Evolutionary conservation across 768 basidiomycete genomes (phyloP).

Genomic region (Mycena galopus): DNA sequence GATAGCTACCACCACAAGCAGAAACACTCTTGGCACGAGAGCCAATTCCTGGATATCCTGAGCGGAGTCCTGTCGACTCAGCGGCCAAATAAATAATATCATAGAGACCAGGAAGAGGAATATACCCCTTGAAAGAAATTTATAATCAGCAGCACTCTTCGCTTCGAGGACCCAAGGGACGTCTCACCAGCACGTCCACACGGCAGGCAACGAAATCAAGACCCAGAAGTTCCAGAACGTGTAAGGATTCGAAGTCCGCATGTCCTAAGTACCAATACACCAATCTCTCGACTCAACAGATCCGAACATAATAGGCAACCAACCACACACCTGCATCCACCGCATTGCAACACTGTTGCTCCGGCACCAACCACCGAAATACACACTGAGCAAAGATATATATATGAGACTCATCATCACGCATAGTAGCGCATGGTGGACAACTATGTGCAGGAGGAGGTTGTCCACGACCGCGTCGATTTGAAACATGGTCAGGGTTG

Average conservation of each 20-base stretch:
- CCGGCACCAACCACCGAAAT: constrained; percentile 10
- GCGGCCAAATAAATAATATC: constrained; percentile 26
- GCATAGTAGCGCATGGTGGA: constrained; percentile 7
- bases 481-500: constrained; percentile 30
- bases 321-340: constrained; percentile 3
- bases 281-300: no score
- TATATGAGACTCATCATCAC: constrained; percentile 20
- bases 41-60: neutral
- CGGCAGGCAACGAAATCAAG: constrained; percentile 13
- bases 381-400: constrained; percentile 14
- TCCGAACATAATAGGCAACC: no score
- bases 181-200: constrained; percentile 22
- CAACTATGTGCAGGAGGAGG: neutral
- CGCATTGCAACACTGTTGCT: neutral
- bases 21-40: constrained; percentile 3
- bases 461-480: constrained; percentile 5
- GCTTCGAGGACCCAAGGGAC: no score
- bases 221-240: constrained; percentile 24
- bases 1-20: neutral
- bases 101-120: constrained; percentile 15
- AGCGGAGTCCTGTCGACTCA: neutral
- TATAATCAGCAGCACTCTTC: no score
- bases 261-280: no score
- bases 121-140: constrained; percentile 10
- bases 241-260: neutral